Percentiles rank a stretch among this genome's conserved stretches.
phyloP scores from a whole-genome alignment of 78 protist species.

The Planoprotostelium fungivorum region DNA sequence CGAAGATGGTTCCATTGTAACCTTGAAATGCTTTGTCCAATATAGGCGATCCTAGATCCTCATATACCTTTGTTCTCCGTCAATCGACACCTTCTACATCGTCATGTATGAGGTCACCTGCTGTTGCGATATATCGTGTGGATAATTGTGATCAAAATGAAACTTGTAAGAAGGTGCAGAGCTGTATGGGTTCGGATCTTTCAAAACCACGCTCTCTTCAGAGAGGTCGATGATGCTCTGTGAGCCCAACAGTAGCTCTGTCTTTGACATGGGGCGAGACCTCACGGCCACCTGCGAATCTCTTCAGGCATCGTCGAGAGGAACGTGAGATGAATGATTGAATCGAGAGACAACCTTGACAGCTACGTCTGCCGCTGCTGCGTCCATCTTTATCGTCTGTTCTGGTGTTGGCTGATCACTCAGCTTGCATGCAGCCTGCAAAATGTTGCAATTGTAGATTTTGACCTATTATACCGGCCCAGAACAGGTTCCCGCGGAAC shows the following conservation, averaged over 20 bases:
- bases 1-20: slow-evolving; percentile 60
- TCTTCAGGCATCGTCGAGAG: too few relatives aligned
- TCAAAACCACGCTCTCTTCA: not conserved
- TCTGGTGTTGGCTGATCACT: too few relatives aligned
- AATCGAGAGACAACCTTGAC: too few relatives aligned
- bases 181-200: not conserved
- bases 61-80: not conserved
- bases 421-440: too few relatives aligned
- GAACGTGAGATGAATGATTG: too few relatives aligned
- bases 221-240: not conserved
- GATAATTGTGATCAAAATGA: not conserved
- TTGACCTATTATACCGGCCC: too few relatives aligned
- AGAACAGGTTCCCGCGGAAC: too few relatives aligned
- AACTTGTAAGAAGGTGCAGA: not conserved
- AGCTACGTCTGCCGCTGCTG: too few relatives aligned
- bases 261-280: not conserved
- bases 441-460: too few relatives aligned
- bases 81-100: not conserved
- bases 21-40: slow-evolving; percentile 41
- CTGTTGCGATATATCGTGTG: not conserved
- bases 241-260: not conserved
- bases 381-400: too few relatives aligned
- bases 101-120: not conserved
- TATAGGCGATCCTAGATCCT: not conserved
- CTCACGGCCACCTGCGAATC: not conserved